Evolutionary conservation across 495 filamentous ascomycete species (phyloP).

Genomic region (Aspergillus panamensis): DNA sequence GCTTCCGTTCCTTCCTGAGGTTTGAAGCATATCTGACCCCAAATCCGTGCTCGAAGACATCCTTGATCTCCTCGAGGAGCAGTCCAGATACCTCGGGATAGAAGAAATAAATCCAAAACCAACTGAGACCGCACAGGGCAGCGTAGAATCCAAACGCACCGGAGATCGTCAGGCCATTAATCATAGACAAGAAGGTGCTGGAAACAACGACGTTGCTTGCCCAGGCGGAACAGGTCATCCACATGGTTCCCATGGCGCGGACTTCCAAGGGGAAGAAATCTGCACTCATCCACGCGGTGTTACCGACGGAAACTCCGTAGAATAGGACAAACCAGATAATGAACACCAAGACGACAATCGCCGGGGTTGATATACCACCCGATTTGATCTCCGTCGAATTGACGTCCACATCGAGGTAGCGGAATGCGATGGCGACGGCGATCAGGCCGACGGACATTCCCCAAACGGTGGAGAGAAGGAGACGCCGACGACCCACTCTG

Average conservation of each 20-base stretch:
- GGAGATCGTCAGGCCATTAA: constrained; percentile 44
- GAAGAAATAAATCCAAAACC: constrained; percentile 45
- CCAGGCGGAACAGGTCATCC: constrained; percentile 50
- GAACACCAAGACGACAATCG: constrained; percentile 43
- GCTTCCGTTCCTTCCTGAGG: constrained; percentile 31
- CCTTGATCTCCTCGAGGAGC: constrained; percentile 47
- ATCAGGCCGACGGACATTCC: constrained; percentile 43
- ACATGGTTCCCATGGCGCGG: constrained; percentile 51
- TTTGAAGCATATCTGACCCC: constrained; percentile 40
- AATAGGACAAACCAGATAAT: constrained; percentile 50
- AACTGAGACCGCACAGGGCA: constrained; percentile 45
- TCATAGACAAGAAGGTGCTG: constrained; percentile 50
- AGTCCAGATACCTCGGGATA: constrained; percentile 51
- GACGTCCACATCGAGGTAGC: constrained; percentile 47
- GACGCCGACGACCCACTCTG: constrained; percentile 44
- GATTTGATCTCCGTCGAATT: constrained; percentile 24
- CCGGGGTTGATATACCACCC: constrained; percentile 31
- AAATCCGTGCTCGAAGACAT: constrained; percentile 48
- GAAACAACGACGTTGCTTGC: constrained; percentile 51
- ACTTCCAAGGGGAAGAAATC: constrained; percentile 54
- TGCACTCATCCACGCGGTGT: constrained; percentile 49
- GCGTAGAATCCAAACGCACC: constrained; percentile 54
- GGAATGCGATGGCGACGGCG: constrained; percentile 47
- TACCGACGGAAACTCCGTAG: constrained; percentile 45
- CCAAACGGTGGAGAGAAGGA: constrained; percentile 49